These are phyloP conservation scores for Sugiyamaella sp. DNA, from an alignment of 1,139 yeast genomes.

Conservation along the genomic window DNA sequence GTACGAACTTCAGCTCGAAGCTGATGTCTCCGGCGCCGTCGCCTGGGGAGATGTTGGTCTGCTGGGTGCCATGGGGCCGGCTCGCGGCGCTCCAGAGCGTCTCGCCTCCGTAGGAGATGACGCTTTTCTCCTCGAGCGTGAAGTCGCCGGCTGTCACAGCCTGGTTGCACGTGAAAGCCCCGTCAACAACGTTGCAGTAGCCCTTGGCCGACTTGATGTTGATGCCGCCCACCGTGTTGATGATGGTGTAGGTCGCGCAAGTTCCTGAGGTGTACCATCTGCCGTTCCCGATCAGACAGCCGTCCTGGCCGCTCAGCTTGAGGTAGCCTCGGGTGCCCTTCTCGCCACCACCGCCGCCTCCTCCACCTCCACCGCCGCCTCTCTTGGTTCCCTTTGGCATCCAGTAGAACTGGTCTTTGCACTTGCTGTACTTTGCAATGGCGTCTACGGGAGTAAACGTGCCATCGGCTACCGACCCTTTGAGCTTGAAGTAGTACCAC, in stretches of 20 bases:
- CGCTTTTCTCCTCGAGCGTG: constrained; percentile 33
- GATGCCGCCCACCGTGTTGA: constrained; percentile 71
- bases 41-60: constrained; percentile 58
- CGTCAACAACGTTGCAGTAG: constrained; percentile 59
- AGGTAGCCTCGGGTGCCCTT: constrained; percentile 48
- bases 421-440: constrained; percentile 52
- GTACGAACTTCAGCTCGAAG: constrained; percentile 49
- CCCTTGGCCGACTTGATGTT: constrained; percentile 70
- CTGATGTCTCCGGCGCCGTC: constrained; percentile 46
- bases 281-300: constrained; percentile 85
- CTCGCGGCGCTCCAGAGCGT: constrained; percentile 64
- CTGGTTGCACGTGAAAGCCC: constrained; percentile 43
- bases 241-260: constrained; percentile 72
- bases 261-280: constrained; percentile 83
- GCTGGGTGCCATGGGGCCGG: constrained; percentile 54
- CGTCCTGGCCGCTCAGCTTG: constrained; percentile 57
- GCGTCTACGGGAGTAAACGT: constrained; percentile 68
- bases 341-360: constrained; percentile 27
- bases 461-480: constrained; percentile 73
- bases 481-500: constrained; percentile 84
- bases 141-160: constrained; percentile 39
- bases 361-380: constrained; percentile 29
- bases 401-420: constrained; percentile 70
- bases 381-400: constrained; percentile 84
- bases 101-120: constrained; percentile 61